Conservation (phyloP, 2,329 filamentous ascomycete genomes). For the Biscogniauxia marginata region DNA sequence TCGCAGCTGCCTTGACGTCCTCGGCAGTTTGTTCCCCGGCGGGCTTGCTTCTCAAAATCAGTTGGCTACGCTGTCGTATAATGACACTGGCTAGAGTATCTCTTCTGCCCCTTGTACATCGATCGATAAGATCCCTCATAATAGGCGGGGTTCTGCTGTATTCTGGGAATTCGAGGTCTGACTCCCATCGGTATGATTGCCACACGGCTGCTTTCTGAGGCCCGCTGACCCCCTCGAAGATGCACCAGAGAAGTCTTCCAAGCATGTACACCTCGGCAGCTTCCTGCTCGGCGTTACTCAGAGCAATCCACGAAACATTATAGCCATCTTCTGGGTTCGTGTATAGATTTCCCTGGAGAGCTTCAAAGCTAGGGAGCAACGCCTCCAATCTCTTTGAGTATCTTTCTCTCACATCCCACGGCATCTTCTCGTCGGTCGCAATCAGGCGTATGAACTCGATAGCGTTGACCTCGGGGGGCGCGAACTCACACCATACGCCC, state of each 20-base stretch:
- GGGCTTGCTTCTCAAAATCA: constrained; percentile 42
- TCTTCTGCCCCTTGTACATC: constrained; percentile 50
- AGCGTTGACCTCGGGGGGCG: constrained; percentile 58
- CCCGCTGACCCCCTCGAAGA: constrained; percentile 59
- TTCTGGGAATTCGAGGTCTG: constrained; percentile 54
- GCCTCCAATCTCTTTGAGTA: constrained; percentile 42
- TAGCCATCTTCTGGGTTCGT: constrained; percentile 49
- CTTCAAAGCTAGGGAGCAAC: constrained; percentile 48
- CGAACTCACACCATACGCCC: constrained; percentile 62
- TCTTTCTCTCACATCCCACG: constrained; percentile 37
- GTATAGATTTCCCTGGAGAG: constrained; percentile 43
- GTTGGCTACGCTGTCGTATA: constrained; percentile 43
- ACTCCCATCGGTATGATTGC: constrained; percentile 58
- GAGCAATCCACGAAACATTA: constrained; percentile 55
- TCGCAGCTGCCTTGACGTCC: constrained; percentile 34
- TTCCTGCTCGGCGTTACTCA: constrained; percentile 53
- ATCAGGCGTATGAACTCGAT: constrained; percentile 58
- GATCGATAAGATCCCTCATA: constrained; percentile 48
- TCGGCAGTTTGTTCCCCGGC: constrained; percentile 34
- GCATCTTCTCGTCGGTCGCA: constrained; percentile 48
- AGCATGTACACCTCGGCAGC: constrained; percentile 63
- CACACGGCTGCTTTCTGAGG: constrained; percentile 57
- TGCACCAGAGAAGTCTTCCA: constrained; percentile 59
- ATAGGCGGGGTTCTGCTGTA: constrained; percentile 47
- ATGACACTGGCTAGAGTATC: constrained; percentile 44